Evolutionary conservation across 768 basidiomycete genomes (phyloP).

Genomic region (Trametes cinnabarina): DNA sequence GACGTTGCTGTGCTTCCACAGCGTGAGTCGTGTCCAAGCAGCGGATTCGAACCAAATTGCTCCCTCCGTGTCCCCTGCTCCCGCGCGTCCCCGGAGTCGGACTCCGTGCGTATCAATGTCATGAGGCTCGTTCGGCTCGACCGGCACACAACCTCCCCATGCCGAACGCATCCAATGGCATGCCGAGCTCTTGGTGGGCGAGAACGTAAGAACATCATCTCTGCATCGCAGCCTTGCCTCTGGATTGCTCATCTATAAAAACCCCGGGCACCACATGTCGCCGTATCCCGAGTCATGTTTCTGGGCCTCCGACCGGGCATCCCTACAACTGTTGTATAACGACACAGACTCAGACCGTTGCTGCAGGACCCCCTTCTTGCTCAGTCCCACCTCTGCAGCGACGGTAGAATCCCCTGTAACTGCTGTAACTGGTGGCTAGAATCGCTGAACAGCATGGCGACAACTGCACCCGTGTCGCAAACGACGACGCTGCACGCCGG

Average conservation of each 20-base stretch:
- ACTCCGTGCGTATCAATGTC: background rate
- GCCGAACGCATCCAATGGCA: background rate
- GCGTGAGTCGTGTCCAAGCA: no score
- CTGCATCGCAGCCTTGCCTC: background rate
- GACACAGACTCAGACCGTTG: no score
- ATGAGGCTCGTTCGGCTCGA: background rate
- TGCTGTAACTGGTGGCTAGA: no score
- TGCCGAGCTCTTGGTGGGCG: background rate
- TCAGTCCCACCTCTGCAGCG: no score
- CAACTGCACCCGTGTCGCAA: slow-evolving; percentile 10
- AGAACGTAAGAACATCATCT: background rate
- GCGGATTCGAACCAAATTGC: no score
- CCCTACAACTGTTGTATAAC: background rate
- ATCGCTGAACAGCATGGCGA: no score
- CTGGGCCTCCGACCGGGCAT: background rate
- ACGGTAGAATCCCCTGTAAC: no score
- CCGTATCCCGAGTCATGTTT: background rate
- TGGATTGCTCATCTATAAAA: background rate
- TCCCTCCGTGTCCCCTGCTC: no score
- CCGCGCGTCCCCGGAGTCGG: no score
- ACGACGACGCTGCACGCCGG: slow-evolving; percentile 13
- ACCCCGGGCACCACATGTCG: background rate
- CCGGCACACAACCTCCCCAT: background rate
- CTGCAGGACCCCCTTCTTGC: no score
- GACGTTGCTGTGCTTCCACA: no score